These are phyloP conservation scores for Parathielavia appendiculata DNA, from an alignment of 495 filamentous ascomycete species.

Conservation along the genomic window DNA sequence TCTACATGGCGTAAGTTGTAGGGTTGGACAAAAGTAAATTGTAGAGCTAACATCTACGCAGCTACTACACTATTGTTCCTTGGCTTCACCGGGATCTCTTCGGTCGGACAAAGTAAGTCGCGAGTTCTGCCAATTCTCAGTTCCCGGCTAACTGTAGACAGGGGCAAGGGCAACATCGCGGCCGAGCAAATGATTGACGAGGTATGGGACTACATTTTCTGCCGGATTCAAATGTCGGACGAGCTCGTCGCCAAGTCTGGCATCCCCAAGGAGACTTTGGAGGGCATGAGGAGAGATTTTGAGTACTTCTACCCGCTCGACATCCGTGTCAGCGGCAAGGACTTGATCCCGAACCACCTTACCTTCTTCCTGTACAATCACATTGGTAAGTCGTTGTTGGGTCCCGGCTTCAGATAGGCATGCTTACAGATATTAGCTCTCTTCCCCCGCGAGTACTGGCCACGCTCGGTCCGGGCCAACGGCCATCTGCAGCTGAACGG, in stretches of 20 bases:
- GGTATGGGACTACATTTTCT: constrained; percentile 93
- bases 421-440: constrained; percentile 44
- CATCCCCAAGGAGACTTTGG: constrained; percentile 65
- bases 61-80: constrained; percentile 90
- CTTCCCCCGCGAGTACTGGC: constrained; percentile 84
- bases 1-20: constrained; percentile 68
- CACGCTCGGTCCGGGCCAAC: constrained; percentile 74
- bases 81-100: constrained; percentile 74
- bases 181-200: constrained; percentile 91
- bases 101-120: constrained; percentile 52
- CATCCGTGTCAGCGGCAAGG: constrained; percentile 76
- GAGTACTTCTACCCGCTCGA: constrained; percentile 97
- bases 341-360: constrained; percentile 82
- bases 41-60: not conserved
- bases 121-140: too few species aligned
- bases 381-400: constrained; percentile 41
- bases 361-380: constrained; percentile 98
- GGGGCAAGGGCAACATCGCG: constrained; percentile 58
- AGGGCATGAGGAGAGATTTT: constrained; percentile 81
- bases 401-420: not conserved
- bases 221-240: constrained; percentile 55
- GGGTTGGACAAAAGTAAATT: too few species aligned
- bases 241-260: constrained; percentile 54
- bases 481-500: constrained; percentile 92
- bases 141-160: not conserved